Evolutionary conservation across 495 filamentous ascomycete species (phyloP), one percentile per base, ranked within the genome.

Genomic region (Penicillium waksmanii): DNA sequence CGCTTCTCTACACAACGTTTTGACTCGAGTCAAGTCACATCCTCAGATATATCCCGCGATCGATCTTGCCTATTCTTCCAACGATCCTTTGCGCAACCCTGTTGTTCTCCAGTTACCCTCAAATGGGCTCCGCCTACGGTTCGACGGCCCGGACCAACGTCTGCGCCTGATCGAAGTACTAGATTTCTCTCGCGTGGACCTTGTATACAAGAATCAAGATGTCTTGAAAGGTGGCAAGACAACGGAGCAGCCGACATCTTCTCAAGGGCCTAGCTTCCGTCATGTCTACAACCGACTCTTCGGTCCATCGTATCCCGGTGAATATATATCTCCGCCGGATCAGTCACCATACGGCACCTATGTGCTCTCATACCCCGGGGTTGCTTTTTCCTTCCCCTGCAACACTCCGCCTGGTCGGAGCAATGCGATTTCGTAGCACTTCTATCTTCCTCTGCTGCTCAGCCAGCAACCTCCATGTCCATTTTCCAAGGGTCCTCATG

Each of bases 81-180:
- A 75, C 15, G 76, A 88, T 13, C 95, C 95, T 27, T 79, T 97
- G 10, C 77, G 69, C n/a, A 80, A 85, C 5, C 90, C 91, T 1
- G 81, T 96, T 19, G 70, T 89, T 35, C 67, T 98, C 31, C 81
- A 78, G 38, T 84, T 97, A 11, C 90, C 92, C 10, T 81, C 82
- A 6, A 97, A 97, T 73, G 95, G 95, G 18, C 65, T 98, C 25
- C 90, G 94, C 12, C 76, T 98, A 50, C 91, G 89, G 25, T 98
- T 98, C 65, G 95, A 98, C 68, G 95, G 94, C 0, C 87, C 92
- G 3, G 92, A 97, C 65, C 95, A 98, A 74, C 84, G 93, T 43
- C 79, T 98, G 15, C 89, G 95, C 1, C 73, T 98, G 51, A 91
- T 98, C 66, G 95, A 98, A 72, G 82, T 97, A 18, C 73, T 91